Percentiles rank a stretch among this genome's conserved stretches.
Conservation (phyloP, 352 stramenopile genomes). For the Phytophthora ramorum region DNA sequence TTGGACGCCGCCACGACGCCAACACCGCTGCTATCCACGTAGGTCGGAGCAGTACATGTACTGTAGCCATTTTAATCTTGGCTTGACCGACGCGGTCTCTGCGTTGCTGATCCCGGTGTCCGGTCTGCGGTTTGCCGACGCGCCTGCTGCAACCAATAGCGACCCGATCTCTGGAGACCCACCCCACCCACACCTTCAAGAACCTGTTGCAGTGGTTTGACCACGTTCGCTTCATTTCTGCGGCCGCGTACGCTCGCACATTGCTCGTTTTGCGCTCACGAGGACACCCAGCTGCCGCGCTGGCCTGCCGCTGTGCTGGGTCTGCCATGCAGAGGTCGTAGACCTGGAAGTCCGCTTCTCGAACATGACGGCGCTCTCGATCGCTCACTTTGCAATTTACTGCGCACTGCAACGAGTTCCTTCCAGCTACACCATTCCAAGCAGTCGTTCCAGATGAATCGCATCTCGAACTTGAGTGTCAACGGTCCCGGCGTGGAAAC, state of each 20-base stretch:
- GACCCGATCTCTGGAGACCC: conserved; percentile 8
- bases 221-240: conserved; percentile 4
- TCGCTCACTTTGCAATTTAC: conserved; percentile 29
- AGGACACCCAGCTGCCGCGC: conserved; percentile 10
- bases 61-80: conserved; percentile 21
- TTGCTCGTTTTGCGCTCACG: conserved; percentile 28
- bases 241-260: conserved; percentile 30
- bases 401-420: conserved; percentile 20
- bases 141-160: conserved; percentile 10
- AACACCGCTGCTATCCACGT: background rate
- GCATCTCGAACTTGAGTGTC: conserved; percentile 26
- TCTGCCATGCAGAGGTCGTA: conserved; percentile 10
- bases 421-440: conserved; percentile 7
- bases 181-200: background rate
- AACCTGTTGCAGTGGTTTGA: conserved; percentile 10
- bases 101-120: conserved; percentile 1
- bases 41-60: background rate
- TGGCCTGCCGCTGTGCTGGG: conserved; percentile 9
- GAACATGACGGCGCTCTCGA: conserved; percentile 9
- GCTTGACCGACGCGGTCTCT: conserved; percentile 4
- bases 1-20: background rate
- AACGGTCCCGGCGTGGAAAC: conserved; percentile 27
- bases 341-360: conserved; percentile 14
- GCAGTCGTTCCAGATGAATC: background rate
- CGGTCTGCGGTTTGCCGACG: conserved; percentile 15